Conservation (phyloP, 176 grass and related monocot species). For the Poa pratensis region DNA sequence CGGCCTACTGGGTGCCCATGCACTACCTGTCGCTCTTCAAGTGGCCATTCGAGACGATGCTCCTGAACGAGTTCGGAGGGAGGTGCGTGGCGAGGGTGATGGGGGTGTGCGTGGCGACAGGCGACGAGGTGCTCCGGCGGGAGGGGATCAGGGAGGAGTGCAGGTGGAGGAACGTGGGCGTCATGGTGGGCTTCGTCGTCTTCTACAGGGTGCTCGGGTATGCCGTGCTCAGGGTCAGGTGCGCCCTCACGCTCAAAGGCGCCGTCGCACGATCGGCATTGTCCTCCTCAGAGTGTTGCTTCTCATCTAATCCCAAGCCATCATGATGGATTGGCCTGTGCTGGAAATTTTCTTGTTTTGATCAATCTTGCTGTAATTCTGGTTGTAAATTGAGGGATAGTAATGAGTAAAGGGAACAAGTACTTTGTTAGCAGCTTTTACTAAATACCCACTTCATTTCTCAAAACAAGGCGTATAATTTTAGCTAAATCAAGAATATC, state of each 20-base stretch:
- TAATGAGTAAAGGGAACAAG: not conserved
- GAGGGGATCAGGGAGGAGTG: constrained; percentile 62
- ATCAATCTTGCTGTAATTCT: not conserved
- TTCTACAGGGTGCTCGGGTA: constrained; percentile 64
- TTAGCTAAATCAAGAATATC: too few relatives aligned
- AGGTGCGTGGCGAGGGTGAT: constrained; percentile 55
- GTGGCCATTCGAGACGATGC: constrained; percentile 78
- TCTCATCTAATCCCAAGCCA: not conserved
- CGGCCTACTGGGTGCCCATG: constrained; percentile 78
- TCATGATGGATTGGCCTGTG: not conserved
- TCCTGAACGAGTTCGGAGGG: constrained; percentile 74
- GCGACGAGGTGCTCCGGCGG: constrained; percentile 63
- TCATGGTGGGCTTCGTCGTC: constrained; percentile 69
- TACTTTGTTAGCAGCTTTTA: not conserved
- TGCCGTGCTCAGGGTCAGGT: constrained; percentile 65
- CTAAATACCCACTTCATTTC: too few relatives aligned
- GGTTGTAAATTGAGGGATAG: not conserved
- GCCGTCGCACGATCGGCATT: not conserved
- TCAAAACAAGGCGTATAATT: too few relatives aligned
- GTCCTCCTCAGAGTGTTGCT: not conserved
- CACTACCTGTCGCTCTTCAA: constrained; percentile 85
- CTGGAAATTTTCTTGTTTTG: not conserved
- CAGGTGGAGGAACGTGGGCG: constrained; percentile 74
- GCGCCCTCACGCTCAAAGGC: constrained; percentile 46
- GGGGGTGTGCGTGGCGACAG: constrained; percentile 60